Evolutionary conservation across 768 basidiomycete genomes (phyloP), one percentile per base, ranked within the genome.

Genomic region (Gautieria morchelliformis): DNA sequence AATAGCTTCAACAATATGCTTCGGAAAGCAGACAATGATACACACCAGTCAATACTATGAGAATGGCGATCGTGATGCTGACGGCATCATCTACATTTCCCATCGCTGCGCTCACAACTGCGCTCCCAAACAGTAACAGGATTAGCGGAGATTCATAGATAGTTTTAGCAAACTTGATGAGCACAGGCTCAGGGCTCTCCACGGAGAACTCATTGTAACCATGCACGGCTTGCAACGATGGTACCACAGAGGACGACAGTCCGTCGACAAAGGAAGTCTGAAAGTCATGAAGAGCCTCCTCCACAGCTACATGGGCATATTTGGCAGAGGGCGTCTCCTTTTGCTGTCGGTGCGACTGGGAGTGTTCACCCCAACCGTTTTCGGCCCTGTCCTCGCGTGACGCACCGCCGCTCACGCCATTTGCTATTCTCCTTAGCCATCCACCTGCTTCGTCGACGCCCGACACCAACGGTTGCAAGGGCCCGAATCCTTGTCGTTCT

Each of bases 161-260:
- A 37, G 89, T 94, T 70, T 94, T 93, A 14, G 85, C 84, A 67
- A 97, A 97, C 71, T 96, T 96, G 66, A 93, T 70, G 41, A 86
- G 71, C 9, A 85, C 69, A 0, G 90, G 86, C 65, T 96, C 93
- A 2, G 91, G 84, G 0, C 87, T 74, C 0, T 81, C 78, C 12
- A 97, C 89, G 1, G 89, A 82, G 68, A 97, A 97, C 70, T 98
- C 94, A 72, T 98, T 98, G 68, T 91, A 94, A 2, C 93, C 93
- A 62, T 92, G 81, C 2, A 72, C 74, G 27, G 78, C 77, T 35
- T 84, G 82, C 22, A 94, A 74, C 24, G 75, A 71, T 2, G 82
- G 74, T 39, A 95, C 78, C 53, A 83, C 78, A 17, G 81, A 70
- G 30, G 78, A 73, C 0, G 85, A 68, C 5, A 96, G 74, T 19